These are phyloP conservation scores for Penicillium freii DNA, from an alignment of 2,329 filamentous ascomycete genomes.

Conservation along the genomic window DNA sequence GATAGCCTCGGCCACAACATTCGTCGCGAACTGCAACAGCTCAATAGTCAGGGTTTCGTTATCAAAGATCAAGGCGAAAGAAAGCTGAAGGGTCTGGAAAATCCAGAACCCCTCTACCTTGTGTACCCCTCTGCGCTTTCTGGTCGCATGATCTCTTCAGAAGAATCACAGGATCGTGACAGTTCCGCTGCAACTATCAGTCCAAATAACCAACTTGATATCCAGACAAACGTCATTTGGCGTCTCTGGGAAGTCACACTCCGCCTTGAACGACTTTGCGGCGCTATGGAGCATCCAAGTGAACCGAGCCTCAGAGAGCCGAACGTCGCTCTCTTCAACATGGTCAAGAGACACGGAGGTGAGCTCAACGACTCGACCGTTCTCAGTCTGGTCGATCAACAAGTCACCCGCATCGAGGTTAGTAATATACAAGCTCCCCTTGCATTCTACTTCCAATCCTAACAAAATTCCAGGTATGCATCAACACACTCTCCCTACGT, in stretches of 20 bases:
- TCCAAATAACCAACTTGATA: conserved; percentile 64
- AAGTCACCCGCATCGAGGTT: conserved; percentile 94
- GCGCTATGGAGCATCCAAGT: conserved; percentile 71
- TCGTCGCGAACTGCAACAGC: conserved; percentile 78
- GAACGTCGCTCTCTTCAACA: conserved; percentile 78
- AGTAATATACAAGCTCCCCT: conserved; percentile 35
- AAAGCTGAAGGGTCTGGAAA: conserved; percentile 95
- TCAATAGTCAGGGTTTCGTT: conserved; percentile 90
- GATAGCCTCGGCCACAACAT: conserved; percentile 74
- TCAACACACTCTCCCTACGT: conserved; percentile 74
- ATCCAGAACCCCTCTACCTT: conserved; percentile 91
- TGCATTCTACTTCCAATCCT: conserved; percentile 2
- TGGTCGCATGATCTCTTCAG: conserved; percentile 58
- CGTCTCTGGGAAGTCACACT: conserved; percentile 84
- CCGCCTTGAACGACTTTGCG: conserved; percentile 89
- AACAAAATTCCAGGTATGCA: conserved; percentile 62
- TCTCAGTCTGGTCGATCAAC: conserved; percentile 87
- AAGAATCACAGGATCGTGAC: conserved; percentile 50
- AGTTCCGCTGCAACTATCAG: conserved; percentile 56
- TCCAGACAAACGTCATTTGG: conserved; percentile 86
- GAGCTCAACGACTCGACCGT: conserved; percentile 87
- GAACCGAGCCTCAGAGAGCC: conserved; percentile 68
- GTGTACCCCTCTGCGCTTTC: conserved; percentile 89
- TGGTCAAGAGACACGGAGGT: conserved; percentile 68
- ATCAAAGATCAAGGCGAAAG: conserved; percentile 95